A percentile compares a stretch with the other conserved stretches of the same genome.
Conservation (phyloP, 2,329 filamentous ascomycete species). For the Pseudocercospora fuligena region DNA sequence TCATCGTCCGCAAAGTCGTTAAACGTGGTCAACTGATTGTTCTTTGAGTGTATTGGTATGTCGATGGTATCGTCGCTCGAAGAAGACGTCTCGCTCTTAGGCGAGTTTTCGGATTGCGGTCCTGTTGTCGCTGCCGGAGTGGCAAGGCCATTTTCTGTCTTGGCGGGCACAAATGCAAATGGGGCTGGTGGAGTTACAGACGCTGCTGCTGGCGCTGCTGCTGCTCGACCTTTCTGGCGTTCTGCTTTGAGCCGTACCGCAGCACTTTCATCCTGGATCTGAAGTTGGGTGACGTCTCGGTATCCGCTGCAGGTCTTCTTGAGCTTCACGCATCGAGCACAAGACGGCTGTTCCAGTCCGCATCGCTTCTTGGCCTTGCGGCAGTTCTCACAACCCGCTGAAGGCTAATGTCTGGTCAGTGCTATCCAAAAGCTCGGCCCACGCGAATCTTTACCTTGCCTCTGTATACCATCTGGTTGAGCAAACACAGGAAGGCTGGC, state of each 20-base stretch:
- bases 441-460: slow-evolving; percentile 31
- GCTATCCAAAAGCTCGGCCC: not conserved
- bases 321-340: slow-evolving; percentile 40
- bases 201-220: slow-evolving; percentile 22
- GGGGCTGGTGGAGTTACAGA: not conserved
- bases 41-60: slow-evolving; percentile 22
- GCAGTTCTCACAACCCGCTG: slow-evolving; percentile 41
- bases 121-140: slow-evolving; percentile 8
- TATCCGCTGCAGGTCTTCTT: slow-evolving; percentile 40
- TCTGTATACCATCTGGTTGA: slow-evolving; percentile 36
- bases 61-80: slow-evolving; percentile 36
- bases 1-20: not conserved
- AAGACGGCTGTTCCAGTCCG: slow-evolving; percentile 38
- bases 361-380: slow-evolving; percentile 43
- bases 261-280: slow-evolving; percentile 42
- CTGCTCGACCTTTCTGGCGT: slow-evolving; percentile 31
- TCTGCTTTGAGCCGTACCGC: slow-evolving; percentile 35
- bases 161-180: not conserved
- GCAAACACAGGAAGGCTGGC: not conserved
- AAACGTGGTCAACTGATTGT: not conserved
- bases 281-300: slow-evolving; percentile 38
- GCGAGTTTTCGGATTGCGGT: not conserved
- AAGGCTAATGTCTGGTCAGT: slow-evolving; percentile 26
- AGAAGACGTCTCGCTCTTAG: slow-evolving; percentile 32
- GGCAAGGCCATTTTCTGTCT: slow-evolving; percentile 15